Percentiles rank a stretch among this genome's conserved stretches.
phyloP scores from a whole-genome alignment of 192 early-diverging fungal genomes.

The Coemansia erecta region DNA sequence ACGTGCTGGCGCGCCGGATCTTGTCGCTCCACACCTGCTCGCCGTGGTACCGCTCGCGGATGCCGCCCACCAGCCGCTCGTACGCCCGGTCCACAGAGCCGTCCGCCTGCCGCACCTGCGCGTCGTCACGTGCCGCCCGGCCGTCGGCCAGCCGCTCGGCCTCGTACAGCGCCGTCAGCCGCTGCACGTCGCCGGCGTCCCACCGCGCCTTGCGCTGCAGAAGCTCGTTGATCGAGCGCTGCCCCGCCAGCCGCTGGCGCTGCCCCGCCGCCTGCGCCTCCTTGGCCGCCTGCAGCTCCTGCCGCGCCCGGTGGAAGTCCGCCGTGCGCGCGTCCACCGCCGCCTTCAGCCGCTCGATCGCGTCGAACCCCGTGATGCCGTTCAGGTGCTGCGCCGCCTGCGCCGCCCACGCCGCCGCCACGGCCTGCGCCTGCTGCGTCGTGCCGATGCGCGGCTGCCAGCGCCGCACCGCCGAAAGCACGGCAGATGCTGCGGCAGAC shows the following conservation, averaged over 20 bases:
- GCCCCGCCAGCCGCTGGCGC: constrained; percentile 57
- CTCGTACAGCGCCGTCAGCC: constrained; percentile 74
- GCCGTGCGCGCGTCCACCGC: constrained; percentile 55
- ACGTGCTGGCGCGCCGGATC: constrained; percentile 72
- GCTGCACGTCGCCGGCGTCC: constrained; percentile 69
- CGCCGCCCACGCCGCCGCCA: not conserved
- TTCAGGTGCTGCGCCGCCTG: constrained; percentile 2
- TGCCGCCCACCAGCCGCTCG: constrained; percentile 60
- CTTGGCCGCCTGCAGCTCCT: constrained; percentile 53
- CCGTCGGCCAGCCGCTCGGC: constrained; percentile 66
- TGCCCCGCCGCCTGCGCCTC: constrained; percentile 58
- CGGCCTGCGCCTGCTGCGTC: too few species aligned
- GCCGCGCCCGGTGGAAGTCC: constrained; percentile 53
- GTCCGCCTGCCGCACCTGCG: constrained; percentile 57
- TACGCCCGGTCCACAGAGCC: constrained; percentile 64
- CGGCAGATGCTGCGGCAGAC: too few species aligned
- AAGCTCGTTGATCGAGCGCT: constrained; percentile 74
- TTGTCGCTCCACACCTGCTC: constrained; percentile 87
- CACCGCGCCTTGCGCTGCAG: constrained; percentile 76
- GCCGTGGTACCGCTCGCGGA: constrained; percentile 78
- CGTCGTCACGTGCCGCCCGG: constrained; percentile 45
- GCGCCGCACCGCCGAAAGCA: too few species aligned
- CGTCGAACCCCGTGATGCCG: constrained; percentile 66
- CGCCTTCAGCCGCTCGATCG: constrained; percentile 64
- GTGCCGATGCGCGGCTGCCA: too few species aligned